A percentile compares a stretch with the other conserved stretches of the same genome.
Conservation (phyloP, 225 moss, liverwort and hornwort genomes). For the Marchantia polymorpha region DNA sequence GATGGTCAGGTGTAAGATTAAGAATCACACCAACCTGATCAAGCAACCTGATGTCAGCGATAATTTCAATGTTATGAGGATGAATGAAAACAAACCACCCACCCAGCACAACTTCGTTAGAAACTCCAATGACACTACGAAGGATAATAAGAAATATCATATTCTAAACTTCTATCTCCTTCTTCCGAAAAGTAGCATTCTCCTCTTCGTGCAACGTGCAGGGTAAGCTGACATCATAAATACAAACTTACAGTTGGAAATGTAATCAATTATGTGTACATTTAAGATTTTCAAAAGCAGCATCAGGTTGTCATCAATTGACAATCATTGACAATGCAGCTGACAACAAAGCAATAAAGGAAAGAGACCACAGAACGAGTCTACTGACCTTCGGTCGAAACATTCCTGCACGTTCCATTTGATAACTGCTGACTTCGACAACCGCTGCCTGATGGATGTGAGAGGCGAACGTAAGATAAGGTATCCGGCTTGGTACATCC, state of each 20-base stretch:
- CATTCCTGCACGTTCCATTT: slow-evolving; percentile 79
- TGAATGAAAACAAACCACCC: not conserved
- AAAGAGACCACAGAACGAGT: not conserved
- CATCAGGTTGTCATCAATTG: not conserved
- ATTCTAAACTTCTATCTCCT: not conserved
- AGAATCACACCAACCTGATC: slow-evolving; percentile 80
- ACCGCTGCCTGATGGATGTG: slow-evolving; percentile 70
- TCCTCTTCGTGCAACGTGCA: not conserved
- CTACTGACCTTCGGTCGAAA: slow-evolving; percentile 73
- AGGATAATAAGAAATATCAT: not conserved
- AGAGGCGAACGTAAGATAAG: not conserved
- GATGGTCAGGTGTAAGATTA: slow-evolving; percentile 91
- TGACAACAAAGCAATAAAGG: not conserved
- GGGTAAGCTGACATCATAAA: not conserved
- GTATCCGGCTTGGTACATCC: not conserved
- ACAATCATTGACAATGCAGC: not conserved
- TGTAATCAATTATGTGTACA: not conserved
- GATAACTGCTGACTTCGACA: slow-evolving; percentile 98
- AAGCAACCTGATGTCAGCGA: not conserved
- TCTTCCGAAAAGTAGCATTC: not conserved
- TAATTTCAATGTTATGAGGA: not conserved
- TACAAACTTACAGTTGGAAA: not conserved
- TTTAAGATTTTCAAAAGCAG: not conserved
- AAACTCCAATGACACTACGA: not conserved
- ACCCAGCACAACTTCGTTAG: not conserved